phyloP scores from a whole-genome alignment of 495 filamentous ascomycete genomes.

The Articulospora tetracladia region DNA sequence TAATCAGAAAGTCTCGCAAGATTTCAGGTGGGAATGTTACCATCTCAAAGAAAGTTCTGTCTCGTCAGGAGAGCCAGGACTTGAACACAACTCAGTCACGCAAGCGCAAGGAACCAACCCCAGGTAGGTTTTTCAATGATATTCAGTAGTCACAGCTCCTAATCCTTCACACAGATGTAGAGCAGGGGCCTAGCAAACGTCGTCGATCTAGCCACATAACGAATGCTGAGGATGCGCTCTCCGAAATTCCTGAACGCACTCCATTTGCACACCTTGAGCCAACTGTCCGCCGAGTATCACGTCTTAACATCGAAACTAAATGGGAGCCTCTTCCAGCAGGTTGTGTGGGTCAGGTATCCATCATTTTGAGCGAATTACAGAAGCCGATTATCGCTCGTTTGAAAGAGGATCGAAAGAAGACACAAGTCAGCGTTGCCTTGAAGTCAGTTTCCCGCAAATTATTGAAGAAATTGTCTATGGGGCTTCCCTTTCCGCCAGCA shows the following conservation, averaged over 20 bases:
- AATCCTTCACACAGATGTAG: not conserved
- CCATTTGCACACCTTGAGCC: conserved; percentile 20
- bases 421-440: conserved; percentile 44
- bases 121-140: not conserved
- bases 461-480: conserved; percentile 18
- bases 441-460: conserved; percentile 22
- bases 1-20: not conserved
- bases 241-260: not conserved
- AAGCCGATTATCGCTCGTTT: conserved; percentile 51
- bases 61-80: not conserved
- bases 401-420: conserved; percentile 51
- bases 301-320: conserved; percentile 52
- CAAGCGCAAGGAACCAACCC: conserved; percentile 1
- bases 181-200: not conserved
- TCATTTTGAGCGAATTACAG: conserved; percentile 50
- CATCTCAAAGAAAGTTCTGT: not conserved
- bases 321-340: conserved; percentile 53
- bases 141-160: not conserved
- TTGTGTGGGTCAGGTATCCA: conserved; percentile 47
- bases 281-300: conserved; percentile 36
- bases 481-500: conserved; percentile 54
- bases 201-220: not conserved
- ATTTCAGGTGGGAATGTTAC: not conserved
- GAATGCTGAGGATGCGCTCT: not conserved
- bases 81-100: not conserved